Base-by-base conservation (phyloP, 805 yeast genomes). In the Tetrapisispora namnaoensis region DNA sequence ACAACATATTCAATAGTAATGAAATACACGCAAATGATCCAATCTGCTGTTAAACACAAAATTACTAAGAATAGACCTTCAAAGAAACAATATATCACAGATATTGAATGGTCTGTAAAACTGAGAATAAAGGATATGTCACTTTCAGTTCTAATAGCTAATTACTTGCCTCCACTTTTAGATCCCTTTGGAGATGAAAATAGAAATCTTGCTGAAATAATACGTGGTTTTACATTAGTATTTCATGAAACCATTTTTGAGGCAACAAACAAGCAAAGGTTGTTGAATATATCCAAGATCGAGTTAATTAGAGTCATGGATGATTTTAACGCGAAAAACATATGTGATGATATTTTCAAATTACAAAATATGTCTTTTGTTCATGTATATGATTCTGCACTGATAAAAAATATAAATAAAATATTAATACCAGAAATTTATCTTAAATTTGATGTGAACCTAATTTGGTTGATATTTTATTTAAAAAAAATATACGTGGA, bases 381-480 rank as follows among this genome's bases (percentile, higher is more conserved):
- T 11, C 22, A 22, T 1, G 28, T 35, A 5, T 13, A 27, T 1
- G 24, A 38, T 16, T 28, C 36, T 1, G 38, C 36, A 4, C 27
- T 49, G 2, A 18, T 9, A 11, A 24, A 59, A n/a, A 35, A 16
- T 14, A 37, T 30, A 2, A 13, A 35, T 28, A 42, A 17, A 4
- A n/a, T 42, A 7, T 8, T 28, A 18, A 4, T 63, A 13, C 67
- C 68, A 1, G 44, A 47, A 14, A 41, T 62, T 16, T 54, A 55
- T 21, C n/a, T 60, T 2, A 58, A 56, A 32, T 44, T 65, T 22
- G 69, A 64, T 49, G 57, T 63, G 8, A 59, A 57, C 49, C n/a
- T 59, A 4, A 51, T 64, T n/a, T 64, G 65, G 69, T 43, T 62
- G 11, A 18, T 37, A 3, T 59, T 55, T 45, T 62, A 28, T 30